Evolutionary conservation across 2,329 filamentous ascomycete genomes (phyloP).

Genomic region (Esteya vermicola): DNA sequence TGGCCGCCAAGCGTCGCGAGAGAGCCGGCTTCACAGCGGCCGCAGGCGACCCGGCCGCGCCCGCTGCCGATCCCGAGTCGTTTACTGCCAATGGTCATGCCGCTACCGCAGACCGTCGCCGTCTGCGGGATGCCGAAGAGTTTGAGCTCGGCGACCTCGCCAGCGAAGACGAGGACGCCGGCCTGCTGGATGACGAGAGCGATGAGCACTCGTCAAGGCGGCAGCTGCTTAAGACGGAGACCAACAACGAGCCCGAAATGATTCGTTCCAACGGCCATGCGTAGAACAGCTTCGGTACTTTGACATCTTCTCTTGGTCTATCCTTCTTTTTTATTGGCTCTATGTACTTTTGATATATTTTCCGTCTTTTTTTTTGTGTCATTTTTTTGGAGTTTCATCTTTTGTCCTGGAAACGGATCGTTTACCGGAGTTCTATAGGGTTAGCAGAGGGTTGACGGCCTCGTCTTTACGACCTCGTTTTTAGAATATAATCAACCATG

Average conservation of each 20-base stretch:
- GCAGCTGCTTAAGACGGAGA: conserved; percentile 18
- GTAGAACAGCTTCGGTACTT: neutral
- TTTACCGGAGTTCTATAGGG: neutral
- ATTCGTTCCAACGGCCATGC: conserved; percentile 11
- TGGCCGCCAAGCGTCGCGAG: conserved; percentile 4
- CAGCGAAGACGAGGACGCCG: conserved; percentile 79
- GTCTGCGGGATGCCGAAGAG: conserved; percentile 69
- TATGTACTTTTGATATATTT: neutral
- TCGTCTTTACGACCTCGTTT: neutral
- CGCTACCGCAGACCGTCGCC: conserved; percentile 33
- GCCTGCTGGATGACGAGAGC: conserved; percentile 76
- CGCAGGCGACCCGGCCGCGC: neutral
- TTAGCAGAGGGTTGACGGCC: neutral
- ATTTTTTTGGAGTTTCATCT: neutral
- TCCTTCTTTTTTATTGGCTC: neutral
- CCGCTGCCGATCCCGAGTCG: neutral
- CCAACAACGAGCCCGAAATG: conserved; percentile 14
- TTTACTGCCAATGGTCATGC: conserved; percentile 18
- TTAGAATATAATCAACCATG: neutral
- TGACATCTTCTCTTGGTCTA: too few relatives aligned
- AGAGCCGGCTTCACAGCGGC: neutral
- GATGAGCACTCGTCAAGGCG: conserved; percentile 27
- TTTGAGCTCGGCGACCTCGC: conserved; percentile 88
- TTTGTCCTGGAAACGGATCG: neutral
- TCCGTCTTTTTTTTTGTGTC: neutral